Evolutionary conservation across 2,329 filamentous ascomycete genomes (phyloP).

Genomic region (Knoxdaviesia proteae): DNA sequence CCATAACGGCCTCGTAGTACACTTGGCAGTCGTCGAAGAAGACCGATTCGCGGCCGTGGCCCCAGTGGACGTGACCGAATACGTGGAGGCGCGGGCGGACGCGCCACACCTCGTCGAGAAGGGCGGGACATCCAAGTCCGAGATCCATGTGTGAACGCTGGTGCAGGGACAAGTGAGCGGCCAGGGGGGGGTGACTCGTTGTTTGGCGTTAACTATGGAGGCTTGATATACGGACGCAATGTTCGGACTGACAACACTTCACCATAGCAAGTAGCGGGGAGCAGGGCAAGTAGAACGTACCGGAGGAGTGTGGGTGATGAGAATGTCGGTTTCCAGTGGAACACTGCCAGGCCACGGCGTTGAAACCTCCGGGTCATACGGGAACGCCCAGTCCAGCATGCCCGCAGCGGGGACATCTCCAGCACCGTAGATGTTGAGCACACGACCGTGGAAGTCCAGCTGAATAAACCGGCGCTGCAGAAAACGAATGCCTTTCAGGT

Average conservation of each 20-base stretch:
- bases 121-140: constrained; percentile 46
- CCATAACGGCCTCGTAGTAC: constrained; percentile 46
- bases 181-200: neutral
- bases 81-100: constrained; percentile 57
- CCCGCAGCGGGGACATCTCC: neutral
- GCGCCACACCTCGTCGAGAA: constrained; percentile 53
- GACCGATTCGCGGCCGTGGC: constrained; percentile 45
- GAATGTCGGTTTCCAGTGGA: constrained; percentile 51
- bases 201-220: too few relatives aligned
- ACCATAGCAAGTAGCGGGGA: neutral
- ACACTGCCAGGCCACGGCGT: constrained; percentile 50
- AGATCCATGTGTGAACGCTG: constrained; percentile 48
- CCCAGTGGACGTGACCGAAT: constrained; percentile 71
- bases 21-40: constrained; percentile 58
- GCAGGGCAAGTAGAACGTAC: constrained; percentile 13
- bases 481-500: constrained; percentile 53
- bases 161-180: neutral
- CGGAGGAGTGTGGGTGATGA: constrained; percentile 67
- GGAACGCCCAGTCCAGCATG: constrained; percentile 45
- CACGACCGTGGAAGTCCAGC: constrained; percentile 27
- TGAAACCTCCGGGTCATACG: constrained; percentile 12
- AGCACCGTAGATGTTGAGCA: neutral
- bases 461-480: constrained; percentile 48
- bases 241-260: too few relatives aligned
- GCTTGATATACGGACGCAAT: too few relatives aligned